A percentile compares a stretch with the other conserved stretches of the same genome.
Evolutionary conservation across 1,139 yeast species (phyloP).

Genomic region (Blastobotrys buckinghamii): DNA sequence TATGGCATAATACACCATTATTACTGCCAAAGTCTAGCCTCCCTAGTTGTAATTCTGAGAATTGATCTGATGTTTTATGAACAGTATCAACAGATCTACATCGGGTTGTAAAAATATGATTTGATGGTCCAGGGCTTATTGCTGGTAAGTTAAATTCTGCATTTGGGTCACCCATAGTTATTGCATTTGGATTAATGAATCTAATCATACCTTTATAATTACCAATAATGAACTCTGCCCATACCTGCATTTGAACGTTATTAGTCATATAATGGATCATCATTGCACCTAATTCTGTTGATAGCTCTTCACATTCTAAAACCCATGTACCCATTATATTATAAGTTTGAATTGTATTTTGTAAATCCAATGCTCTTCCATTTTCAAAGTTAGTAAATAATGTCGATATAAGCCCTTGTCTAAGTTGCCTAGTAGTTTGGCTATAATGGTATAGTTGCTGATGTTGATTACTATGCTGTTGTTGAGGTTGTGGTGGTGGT

Average conservation of each 20-base stretch:
- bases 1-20: not conserved
- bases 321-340: slow-evolving; percentile 1
- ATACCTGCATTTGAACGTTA: not conserved
- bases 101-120: not conserved
- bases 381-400: slow-evolving; percentile 1
- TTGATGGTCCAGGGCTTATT: not conserved
- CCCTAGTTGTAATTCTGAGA: not conserved
- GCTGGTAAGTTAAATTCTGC: not conserved
- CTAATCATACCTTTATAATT: not conserved
- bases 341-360: not conserved
- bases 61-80: not conserved
- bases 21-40: not conserved
- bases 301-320: not conserved
- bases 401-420: not conserved
- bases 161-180: not conserved
- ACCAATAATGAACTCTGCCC: slow-evolving; percentile 7
- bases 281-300: slow-evolving; percentile 1
- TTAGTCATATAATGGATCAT: not conserved
- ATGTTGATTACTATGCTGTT: not conserved
- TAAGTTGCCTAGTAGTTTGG: not conserved
- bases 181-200: not conserved
- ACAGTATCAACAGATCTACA: not conserved
- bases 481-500: not conserved
- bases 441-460: not conserved
- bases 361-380: not conserved